Percentiles rank a stretch among this genome's conserved stretches.
Evolutionary conservation across 148 eudicot species (phyloP).

Genomic region (Diospyros lotus): DNA sequence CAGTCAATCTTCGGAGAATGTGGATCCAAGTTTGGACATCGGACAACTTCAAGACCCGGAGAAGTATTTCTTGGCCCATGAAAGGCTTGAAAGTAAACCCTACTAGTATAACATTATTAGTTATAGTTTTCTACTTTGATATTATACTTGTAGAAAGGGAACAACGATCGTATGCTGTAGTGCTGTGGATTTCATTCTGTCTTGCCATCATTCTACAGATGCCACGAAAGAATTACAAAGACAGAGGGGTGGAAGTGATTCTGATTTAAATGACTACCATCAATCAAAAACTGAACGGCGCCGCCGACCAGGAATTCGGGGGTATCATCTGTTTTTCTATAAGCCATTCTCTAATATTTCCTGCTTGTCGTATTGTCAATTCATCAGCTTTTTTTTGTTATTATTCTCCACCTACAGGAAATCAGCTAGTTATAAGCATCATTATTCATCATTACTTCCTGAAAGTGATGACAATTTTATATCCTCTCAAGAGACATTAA

Average conservation of each 20-base stretch:
- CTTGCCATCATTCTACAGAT: slow-evolving; percentile 31
- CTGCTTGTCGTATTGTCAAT: slow-evolving; percentile 5
- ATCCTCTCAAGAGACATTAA: slow-evolving; percentile 43
- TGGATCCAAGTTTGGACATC: slow-evolving; percentile 28
- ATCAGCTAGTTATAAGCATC: slow-evolving; percentile 47
- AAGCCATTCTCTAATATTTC: neutral
- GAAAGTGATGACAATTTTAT: slow-evolving; percentile 25
- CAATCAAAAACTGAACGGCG: slow-evolving; percentile 24
- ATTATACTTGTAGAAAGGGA: no score
- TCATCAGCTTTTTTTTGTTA: slow-evolving; percentile 5
- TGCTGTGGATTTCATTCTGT: neutral
- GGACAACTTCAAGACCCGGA: slow-evolving; percentile 41
- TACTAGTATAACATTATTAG: neutral
- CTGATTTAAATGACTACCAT: slow-evolving; percentile 24
- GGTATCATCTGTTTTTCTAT: slow-evolving; percentile 30
- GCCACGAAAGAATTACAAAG: slow-evolving; percentile 51
- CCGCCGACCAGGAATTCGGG: slow-evolving; percentile 53
- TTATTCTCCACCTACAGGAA: slow-evolving; percentile 31
- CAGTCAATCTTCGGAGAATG: slow-evolving; percentile 34
- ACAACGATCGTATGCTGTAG: no score
- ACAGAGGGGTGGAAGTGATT: slow-evolving; percentile 34
- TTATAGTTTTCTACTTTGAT: no score
- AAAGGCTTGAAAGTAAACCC: slow-evolving; percentile 49
- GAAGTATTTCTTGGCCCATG: slow-evolving; percentile 40
- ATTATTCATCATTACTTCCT: slow-evolving; percentile 22